Evolutionary conservation across 1,139 yeast genomes (phyloP).

Genomic region (Entelexis sorbosivorans): DNA sequence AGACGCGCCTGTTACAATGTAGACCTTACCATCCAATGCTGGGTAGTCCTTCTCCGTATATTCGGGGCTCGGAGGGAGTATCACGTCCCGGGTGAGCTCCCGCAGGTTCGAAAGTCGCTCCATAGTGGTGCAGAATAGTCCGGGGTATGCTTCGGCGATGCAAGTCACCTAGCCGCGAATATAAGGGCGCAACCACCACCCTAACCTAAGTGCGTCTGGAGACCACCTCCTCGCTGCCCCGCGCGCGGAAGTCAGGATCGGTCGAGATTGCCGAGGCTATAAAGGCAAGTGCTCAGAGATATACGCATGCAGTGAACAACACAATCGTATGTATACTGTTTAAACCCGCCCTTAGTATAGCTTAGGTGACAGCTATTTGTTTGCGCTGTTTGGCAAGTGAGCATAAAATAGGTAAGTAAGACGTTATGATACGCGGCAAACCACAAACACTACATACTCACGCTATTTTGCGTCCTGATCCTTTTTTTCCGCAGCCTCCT

Average conservation of each 20-base stretch:
- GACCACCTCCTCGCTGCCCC: too few relatives aligned
- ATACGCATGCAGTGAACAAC: too few relatives aligned
- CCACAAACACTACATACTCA: background rate
- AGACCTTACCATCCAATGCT: slow-evolving; percentile 34
- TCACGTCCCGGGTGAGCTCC: slow-evolving; percentile 18
- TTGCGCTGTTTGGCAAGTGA: too few relatives aligned
- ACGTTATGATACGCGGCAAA: background rate
- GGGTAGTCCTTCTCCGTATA: slow-evolving; percentile 32
- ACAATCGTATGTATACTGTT: too few relatives aligned
- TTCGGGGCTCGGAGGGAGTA: slow-evolving; percentile 13
- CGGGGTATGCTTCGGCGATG: too few relatives aligned
- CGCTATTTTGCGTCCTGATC: background rate
- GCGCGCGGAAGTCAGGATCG: too few relatives aligned
- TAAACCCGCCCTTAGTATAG: too few relatives aligned
- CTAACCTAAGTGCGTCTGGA: background rate
- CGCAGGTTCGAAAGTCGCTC: slow-evolving; percentile 3
- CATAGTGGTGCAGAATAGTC: background rate
- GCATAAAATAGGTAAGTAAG: background rate
- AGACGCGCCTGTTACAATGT: slow-evolving; percentile 30
- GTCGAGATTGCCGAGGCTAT: too few relatives aligned
- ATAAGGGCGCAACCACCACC: background rate
- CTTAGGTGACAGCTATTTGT: too few relatives aligned
- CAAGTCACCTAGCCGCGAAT: too few relatives aligned
- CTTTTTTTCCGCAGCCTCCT: background rate
- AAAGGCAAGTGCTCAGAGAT: too few relatives aligned